These are phyloP conservation scores for Alternaria consortialis DNA, from an alignment of 2,329 filamentous ascomycete genomes.

Conservation along the genomic window DNA sequence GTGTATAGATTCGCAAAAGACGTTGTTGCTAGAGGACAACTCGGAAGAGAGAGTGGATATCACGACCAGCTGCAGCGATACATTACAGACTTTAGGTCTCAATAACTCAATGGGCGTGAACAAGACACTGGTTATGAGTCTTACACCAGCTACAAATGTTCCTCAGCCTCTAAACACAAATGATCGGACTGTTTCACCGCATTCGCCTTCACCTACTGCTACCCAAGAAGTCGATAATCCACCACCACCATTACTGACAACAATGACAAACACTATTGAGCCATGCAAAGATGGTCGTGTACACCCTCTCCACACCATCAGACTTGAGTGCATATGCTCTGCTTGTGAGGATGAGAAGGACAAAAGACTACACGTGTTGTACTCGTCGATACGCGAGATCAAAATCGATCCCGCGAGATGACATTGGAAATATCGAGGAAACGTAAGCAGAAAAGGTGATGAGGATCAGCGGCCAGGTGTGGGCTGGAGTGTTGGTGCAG, in stretches of 20 bases:
- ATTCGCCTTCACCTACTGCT: not conserved
- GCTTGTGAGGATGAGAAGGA: constrained; percentile 15
- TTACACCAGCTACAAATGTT: not conserved
- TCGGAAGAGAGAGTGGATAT: not conserved
- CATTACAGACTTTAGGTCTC: not conserved
- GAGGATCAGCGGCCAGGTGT: not conserved
- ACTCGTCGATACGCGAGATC: not conserved
- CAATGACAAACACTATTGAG: not conserved
- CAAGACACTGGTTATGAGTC: not conserved
- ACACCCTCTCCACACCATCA: constrained; percentile 8
- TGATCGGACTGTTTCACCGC: not conserved
- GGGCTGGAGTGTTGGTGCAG: constrained; percentile 2
- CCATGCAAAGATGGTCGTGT: constrained; percentile 6
- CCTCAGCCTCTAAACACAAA: not conserved
- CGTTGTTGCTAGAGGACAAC: not conserved
- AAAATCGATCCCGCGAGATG: constrained; percentile 7
- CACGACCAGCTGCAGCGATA: not conserved
- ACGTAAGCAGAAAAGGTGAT: not conserved
- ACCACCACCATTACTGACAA: too few relatives aligned
- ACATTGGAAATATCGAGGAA: constrained; percentile 18
- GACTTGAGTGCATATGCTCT: not conserved
- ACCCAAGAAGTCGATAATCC: not conserved
- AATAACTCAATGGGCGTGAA: not conserved
- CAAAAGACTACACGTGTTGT: constrained; percentile 9
- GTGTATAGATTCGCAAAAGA: not conserved